Evolutionary conservation across 495 filamentous ascomycete genomes (phyloP).

Genomic region (Penicillium silybi): DNA sequence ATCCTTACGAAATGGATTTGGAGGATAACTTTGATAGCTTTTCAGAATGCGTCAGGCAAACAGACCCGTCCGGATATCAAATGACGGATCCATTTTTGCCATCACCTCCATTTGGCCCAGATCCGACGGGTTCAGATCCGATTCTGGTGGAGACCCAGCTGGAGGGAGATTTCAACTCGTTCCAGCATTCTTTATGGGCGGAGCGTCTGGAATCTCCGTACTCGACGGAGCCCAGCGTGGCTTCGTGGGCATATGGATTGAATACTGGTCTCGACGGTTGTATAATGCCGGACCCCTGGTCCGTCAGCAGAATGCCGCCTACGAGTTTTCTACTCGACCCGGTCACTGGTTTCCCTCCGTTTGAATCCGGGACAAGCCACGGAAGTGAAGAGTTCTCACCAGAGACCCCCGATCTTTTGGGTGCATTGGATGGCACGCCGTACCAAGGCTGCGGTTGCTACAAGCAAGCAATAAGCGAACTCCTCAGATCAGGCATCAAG

Average conservation of each 20-base stretch:
- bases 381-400: slow-evolving; percentile 5
- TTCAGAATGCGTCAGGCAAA: slow-evolving; percentile 3
- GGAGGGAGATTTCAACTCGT: neutral
- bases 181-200: neutral
- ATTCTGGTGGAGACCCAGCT: neutral
- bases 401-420: neutral
- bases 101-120: no score
- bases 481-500: slow-evolving; percentile 4
- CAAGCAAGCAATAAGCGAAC: slow-evolving; percentile 8
- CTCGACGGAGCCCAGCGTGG: neutral
- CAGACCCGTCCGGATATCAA: neutral
- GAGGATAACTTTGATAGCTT: slow-evolving; percentile 10
- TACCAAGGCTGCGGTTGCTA: slow-evolving; percentile 8
- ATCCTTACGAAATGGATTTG: slow-evolving; percentile 8
- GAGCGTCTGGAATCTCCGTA: neutral
- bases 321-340: neutral
- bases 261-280: neutral
- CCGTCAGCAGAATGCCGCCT: neutral
- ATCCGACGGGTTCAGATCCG: neutral
- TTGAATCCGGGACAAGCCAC: slow-evolving; percentile 6
- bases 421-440: neutral
- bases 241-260: neutral
- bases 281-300: slow-evolving; percentile 1
- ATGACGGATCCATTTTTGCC: neutral
- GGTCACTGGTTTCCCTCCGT: neutral